A percentile compares a stretch with the other conserved stretches of the same genome.
Conservation (phyloP, 768 basidiomycete genomes). For the Rubroboletus pulcherrimus region DNA sequence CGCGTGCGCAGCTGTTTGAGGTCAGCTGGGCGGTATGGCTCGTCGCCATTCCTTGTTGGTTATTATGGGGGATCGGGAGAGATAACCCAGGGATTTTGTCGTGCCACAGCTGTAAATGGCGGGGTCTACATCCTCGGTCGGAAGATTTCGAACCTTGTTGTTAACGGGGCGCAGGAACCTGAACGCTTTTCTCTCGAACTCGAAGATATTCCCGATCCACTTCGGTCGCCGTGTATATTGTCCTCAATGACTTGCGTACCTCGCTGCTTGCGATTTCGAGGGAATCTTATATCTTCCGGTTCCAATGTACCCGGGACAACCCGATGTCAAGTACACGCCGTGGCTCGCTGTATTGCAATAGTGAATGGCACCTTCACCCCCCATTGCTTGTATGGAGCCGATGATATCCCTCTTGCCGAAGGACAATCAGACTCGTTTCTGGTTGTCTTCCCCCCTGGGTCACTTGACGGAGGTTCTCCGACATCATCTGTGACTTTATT, state of each 20-base stretch:
- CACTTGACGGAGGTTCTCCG: conserved; percentile 46
- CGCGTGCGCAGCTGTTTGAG: conserved; percentile 72
- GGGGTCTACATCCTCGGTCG: conserved; percentile 71
- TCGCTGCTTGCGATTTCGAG: conserved; percentile 20
- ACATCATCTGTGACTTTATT: conserved; percentile 55
- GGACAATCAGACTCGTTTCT: conserved; percentile 55
- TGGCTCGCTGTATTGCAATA: conserved; percentile 51
- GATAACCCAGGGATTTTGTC: conserved; percentile 87
- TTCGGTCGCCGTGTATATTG: conserved; percentile 54
- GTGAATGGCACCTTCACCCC: conserved; percentile 35
- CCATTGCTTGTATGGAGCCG: conserved; percentile 26
- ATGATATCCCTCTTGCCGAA: conserved; percentile 15
- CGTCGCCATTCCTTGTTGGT: conserved; percentile 85
- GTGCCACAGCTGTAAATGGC: conserved; percentile 79
- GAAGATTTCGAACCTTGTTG: conserved; percentile 29
- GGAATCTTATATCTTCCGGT: conserved; percentile 16
- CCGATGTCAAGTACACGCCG: conserved; percentile 11
- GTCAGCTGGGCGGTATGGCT: conserved; percentile 83
- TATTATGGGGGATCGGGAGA: conserved; percentile 95
- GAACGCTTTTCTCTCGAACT: conserved; percentile 45
- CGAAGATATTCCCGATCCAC: conserved; percentile 56
- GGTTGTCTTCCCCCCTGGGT: conserved; percentile 71
- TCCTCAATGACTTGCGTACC: conserved; percentile 41
- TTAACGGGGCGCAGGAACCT: conserved; percentile 12
- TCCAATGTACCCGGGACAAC: background rate